These are phyloP conservation scores for Tetrapisispora nanseiensis DNA, from an alignment of 805 yeast species.

Conservation along the genomic window DNA sequence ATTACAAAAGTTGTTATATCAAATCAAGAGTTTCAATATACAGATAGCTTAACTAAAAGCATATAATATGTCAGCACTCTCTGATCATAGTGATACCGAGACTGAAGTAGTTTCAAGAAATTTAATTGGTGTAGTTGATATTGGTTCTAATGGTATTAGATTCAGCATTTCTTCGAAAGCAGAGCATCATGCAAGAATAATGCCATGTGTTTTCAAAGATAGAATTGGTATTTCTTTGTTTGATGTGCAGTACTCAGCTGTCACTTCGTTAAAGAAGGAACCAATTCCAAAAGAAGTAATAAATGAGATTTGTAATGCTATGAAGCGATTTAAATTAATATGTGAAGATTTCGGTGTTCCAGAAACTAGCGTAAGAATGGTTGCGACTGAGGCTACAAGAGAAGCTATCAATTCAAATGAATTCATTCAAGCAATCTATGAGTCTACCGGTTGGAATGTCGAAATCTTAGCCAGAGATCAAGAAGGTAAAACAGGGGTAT, in stretches of 20 bases:
- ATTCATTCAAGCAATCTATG: constrained; percentile 44
- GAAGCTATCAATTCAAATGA: constrained; percentile 56
- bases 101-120: constrained; percentile 50
- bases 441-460: constrained; percentile 60
- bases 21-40: too few relatives aligned
- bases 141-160: constrained; percentile 68
- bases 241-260: constrained; percentile 43
- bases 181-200: constrained; percentile 58
- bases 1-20: too few relatives aligned
- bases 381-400: constrained; percentile 68
- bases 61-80: constrained; percentile 20
- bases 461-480: constrained; percentile 49
- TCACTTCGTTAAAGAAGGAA: constrained; percentile 31
- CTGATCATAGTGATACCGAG: constrained; percentile 29
- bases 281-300: constrained; percentile 53
- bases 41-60: too few relatives aligned
- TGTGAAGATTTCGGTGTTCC: constrained; percentile 70
- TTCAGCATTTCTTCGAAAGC: constrained; percentile 64
- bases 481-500: constrained; percentile 59
- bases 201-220: constrained; percentile 73
- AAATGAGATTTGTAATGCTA: constrained; percentile 48
- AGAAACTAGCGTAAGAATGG: constrained; percentile 48
- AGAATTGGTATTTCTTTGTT: constrained; percentile 59
- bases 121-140: constrained; percentile 58
- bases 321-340: constrained; percentile 57